Evolutionary conservation across 2,329 filamentous ascomycete genomes (phyloP).

Genomic region (Hypoxylon sp.): DNA sequence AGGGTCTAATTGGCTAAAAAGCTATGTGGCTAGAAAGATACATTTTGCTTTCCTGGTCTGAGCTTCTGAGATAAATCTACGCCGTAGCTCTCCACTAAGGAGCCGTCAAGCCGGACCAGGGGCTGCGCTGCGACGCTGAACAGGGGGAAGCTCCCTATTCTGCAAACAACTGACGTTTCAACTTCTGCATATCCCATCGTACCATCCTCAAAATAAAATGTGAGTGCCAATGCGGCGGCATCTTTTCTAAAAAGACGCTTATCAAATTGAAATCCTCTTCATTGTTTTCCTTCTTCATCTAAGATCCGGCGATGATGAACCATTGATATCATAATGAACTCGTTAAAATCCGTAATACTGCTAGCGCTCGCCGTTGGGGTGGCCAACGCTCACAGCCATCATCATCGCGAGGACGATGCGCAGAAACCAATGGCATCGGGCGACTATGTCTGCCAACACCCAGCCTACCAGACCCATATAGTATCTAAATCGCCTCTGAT

Average conservation of each 20-base stretch:
- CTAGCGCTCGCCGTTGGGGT: slow-evolving; percentile 36
- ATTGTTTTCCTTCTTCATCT: slow-evolving; percentile 7
- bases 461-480: slow-evolving; percentile 50
- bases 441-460: slow-evolving; percentile 49
- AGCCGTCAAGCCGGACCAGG: slow-evolving; percentile 25
- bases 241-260: slow-evolving; percentile 8
- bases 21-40: too few species aligned
- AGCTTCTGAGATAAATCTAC: too few species aligned
- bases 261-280: slow-evolving; percentile 5
- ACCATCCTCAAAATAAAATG: slow-evolving; percentile 24
- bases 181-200: slow-evolving; percentile 39
- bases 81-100: slow-evolving; percentile 35
- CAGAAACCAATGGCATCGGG: slow-evolving; percentile 42
- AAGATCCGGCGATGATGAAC: not conserved
- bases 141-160: slow-evolving; percentile 34
- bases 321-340: slow-evolving; percentile 31
- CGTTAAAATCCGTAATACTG: slow-evolving; percentile 39
- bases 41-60: too few species aligned
- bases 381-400: slow-evolving; percentile 40
- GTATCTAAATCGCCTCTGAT: slow-evolving; percentile 55
- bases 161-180: slow-evolving; percentile 46
- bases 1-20: too few species aligned
- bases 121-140: slow-evolving; percentile 30
- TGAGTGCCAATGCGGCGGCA: slow-evolving; percentile 8
- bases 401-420: slow-evolving; percentile 27